Evolutionary conservation across 768 basidiomycete species (phyloP).

Genomic region (Hypholoma fasciculare): DNA sequence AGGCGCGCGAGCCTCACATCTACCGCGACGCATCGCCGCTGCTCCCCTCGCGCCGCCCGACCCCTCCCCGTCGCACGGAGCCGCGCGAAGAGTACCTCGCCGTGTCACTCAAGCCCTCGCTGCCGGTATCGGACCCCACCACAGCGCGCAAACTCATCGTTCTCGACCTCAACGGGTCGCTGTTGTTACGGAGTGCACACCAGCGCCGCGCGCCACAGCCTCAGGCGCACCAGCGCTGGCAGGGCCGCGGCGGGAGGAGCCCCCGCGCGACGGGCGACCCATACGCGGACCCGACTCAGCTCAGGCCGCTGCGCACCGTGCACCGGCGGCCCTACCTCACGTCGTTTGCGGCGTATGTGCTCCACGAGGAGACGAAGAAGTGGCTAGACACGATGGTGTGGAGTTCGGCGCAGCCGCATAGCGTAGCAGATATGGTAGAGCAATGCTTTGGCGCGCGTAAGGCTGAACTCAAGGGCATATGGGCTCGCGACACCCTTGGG

Average conservation of each 20-base stretch:
- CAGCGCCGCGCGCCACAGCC: conserved; percentile 9
- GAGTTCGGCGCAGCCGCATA: conserved; percentile 85
- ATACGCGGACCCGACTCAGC: conserved; percentile 22
- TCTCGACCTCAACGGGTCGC: conserved; percentile 75
- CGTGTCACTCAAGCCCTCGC: conserved; percentile 29
- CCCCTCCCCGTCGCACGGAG: conserved; percentile 9
- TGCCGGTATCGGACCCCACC: conserved; percentile 21
- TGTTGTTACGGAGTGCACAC: conserved; percentile 59
- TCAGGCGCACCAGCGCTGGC: not conserved
- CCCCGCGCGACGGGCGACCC: conserved; percentile 14
- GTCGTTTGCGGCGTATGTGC: conserved; percentile 62
- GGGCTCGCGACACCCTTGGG: conserved; percentile 81
- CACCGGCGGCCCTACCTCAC: conserved; percentile 68
- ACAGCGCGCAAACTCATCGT: conserved; percentile 63
- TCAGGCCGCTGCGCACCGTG: conserved; percentile 34
- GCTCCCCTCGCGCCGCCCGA: not conserved
- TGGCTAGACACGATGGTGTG: conserved; percentile 90
- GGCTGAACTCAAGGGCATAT: conserved; percentile 56
- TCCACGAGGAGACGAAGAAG: conserved; percentile 52
- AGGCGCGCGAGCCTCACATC: not conserved
- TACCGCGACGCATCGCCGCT: not conserved
- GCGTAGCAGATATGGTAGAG: conserved; percentile 73
- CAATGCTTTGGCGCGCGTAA: conserved; percentile 51
- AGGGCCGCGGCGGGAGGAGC: not conserved
- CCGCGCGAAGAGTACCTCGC: conserved; percentile 33